These are phyloP conservation scores for Boletus sensibilis DNA, from an alignment of 768 basidiomycete genomes.

Conservation along the genomic window DNA sequence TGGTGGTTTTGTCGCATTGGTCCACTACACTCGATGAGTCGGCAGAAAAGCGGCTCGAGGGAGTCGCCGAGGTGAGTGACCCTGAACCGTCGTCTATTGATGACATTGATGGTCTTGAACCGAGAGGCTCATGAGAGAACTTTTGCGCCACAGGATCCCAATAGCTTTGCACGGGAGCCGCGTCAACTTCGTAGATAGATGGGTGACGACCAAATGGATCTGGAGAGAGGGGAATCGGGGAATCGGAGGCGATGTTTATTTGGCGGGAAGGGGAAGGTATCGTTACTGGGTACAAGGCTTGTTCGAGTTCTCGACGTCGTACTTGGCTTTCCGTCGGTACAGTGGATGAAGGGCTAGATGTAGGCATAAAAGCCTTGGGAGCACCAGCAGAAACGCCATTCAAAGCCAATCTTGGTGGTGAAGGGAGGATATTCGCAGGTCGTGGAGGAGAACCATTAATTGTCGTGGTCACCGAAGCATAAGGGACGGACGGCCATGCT, in stretches of 20 bases:
- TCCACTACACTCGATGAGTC: conserved; percentile 53
- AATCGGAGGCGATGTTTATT: conserved; percentile 34
- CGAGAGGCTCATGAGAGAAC: conserved; percentile 20
- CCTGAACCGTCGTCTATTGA: conserved; percentile 20
- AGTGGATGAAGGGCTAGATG: conserved; percentile 18
- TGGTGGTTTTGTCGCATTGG: conserved; percentile 33
- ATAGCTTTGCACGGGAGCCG: conserved; percentile 35
- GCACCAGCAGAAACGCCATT: conserved; percentile 67
- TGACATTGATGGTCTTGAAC: conserved; percentile 26
- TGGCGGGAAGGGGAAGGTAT: conserved; percentile 29
- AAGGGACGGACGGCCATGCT: conserved; percentile 48
- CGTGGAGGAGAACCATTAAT: conserved; percentile 21
- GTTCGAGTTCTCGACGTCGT: conserved; percentile 54
- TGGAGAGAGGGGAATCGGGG: conserved; percentile 78
- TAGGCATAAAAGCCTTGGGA: conserved; percentile 45
- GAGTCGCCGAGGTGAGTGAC: conserved; percentile 22
- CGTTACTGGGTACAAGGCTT: conserved; percentile 44
- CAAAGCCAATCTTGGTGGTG: conserved; percentile 62
- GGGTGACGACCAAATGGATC: conserved; percentile 79
- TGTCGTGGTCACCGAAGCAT: conserved; percentile 33
- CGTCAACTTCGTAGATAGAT: conserved; percentile 42
- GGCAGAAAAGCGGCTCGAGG: conserved; percentile 71
- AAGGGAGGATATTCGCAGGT: conserved; percentile 36
- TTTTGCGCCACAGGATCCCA: conserved; percentile 42
- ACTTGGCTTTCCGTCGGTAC: conserved; percentile 46